Evolutionary conservation across 2,329 filamentous ascomycete species (phyloP), one percentile per base, ranked within the genome.

Genomic region (Xylariaceae sp.): DNA sequence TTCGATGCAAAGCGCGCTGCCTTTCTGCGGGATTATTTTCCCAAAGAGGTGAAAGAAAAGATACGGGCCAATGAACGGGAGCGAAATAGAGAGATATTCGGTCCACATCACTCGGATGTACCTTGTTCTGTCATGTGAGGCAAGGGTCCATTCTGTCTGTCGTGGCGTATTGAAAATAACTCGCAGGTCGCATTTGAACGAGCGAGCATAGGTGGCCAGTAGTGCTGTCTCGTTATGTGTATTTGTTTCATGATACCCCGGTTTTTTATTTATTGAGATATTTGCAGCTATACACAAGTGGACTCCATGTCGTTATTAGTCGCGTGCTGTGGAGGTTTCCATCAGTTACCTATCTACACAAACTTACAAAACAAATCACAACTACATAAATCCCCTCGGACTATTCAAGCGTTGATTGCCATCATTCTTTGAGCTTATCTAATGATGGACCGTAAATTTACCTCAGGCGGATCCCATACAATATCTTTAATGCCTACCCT

Each of bases 21-120:
- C 19, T 91, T 86, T 49, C 65, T 94, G 45, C 79, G 82, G 53
- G 80, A 78, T 44, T 89, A 88, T 63, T 94, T 95, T 50, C 82
- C 85, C 2, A 76, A 75, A 39, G 83, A 87, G 56, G 74, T 79
- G 29, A 83, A 78, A 48, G 74, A 80, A 53, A 87, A 87, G 57
- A 73, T 84, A 47, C 70, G 68, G 51, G 79, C 83, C 41, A 90
- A 91, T 56, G 86, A 93, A 59, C 73, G 78, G 15, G 85, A 87
- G 58, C 78, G 83, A n/a, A 82, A 84, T 4, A 73, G 82, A 39
- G 86, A 89, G 59, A 72, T 82, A 49, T 88, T 84, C 54, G 86
- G 85, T 2, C 77, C 81, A 38, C 67, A 71, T 35, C 86, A 87
- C 59, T 76, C 72, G 41, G 72, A 74, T 47, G 67, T 71, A 29